Evolutionary conservation across 1,139 yeast genomes (phyloP).

Genomic region (Pneumocystis murina): DNA sequence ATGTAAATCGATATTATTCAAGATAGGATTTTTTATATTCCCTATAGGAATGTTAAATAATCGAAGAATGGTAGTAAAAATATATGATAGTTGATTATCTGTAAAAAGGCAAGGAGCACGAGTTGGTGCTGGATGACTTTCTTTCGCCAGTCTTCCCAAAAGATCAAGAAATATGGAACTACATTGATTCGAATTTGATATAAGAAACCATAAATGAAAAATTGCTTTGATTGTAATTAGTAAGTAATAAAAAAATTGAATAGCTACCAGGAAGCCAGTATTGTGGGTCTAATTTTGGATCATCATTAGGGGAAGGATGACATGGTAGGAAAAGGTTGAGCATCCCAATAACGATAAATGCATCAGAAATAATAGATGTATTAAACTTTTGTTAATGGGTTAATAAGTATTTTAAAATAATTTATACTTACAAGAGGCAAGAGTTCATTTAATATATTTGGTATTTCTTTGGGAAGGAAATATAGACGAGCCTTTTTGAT

Average conservation of each 20-base stretch:
- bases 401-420: slow-evolving; percentile 16
- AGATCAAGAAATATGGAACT: slow-evolving; percentile 57
- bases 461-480: slow-evolving; percentile 24
- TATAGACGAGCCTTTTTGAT: slow-evolving; percentile 30
- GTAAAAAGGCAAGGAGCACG: slow-evolving; percentile 49
- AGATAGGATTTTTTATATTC: slow-evolving; percentile 8
- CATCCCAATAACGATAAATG: slow-evolving; percentile 38
- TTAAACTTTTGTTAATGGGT: background rate
- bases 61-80: slow-evolving; percentile 36
- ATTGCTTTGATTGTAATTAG: slow-evolving; percentile 38
- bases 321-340: slow-evolving; percentile 22
- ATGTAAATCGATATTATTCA: slow-evolving; percentile 2
- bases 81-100: slow-evolving; percentile 40
- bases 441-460: slow-evolving; percentile 31
- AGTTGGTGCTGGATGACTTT: slow-evolving; percentile 24
- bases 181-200: slow-evolving; percentile 41
- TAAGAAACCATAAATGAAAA: slow-evolving; percentile 60
- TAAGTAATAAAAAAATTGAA: slow-evolving; percentile 6
- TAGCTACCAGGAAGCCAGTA: slow-evolving; percentile 17
- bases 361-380: slow-evolving; percentile 35
- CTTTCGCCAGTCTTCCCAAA: slow-evolving; percentile 47
- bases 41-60: slow-evolving; percentile 28
- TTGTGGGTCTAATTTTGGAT: slow-evolving; percentile 16
- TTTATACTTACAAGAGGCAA: slow-evolving; percentile 37
- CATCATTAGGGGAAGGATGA: slow-evolving; percentile 14